Base-by-base conservation (phyloP, 1,284 basidiomycete genomes). In the Gymnopus androsaceus region DNA sequence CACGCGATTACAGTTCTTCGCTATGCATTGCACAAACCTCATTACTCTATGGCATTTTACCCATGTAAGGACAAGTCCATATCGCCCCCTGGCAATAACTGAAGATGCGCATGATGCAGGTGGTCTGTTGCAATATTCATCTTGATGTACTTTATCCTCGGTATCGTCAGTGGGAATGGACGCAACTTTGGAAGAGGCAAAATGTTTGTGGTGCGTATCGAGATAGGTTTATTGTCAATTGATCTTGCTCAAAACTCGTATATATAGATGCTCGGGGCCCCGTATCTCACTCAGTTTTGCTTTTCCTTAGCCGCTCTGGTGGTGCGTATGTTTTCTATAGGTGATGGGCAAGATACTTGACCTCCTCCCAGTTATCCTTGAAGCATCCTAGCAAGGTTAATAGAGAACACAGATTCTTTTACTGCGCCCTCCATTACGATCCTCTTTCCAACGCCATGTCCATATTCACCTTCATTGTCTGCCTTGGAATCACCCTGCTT, bases 21-120 rank as follows among this genome's bases (percentile, higher is more conserved):
- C 59, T 82, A 2, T 82, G 80, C 61, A 68, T 76, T 31, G 70
- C 72, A 4, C 81, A 82, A 63, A 70, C 77, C 1, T 71, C 77
- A 0, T 59, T 79, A 5, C 62, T 80, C 6, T 71, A 71, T 52
- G 76, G 78, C 5, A 72, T 75, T 3, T 72, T 70, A 14, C 77
- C 78, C 1, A 79, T 81, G 79, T 80, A 56, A 57, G 73, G 63
- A 17, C 28, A 48, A n/a, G 15, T 17, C 31, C 58, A 30, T 30
- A 14, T 41, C 17, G 8, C 47, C 4, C 11, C 46, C 15, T 36
- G 17, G 30, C 27, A 38, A 23, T 36, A 27, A 25, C 25, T 47
- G 9, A 55, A 33, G 17, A 40, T 21, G 36, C 55, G 12, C 42
- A 15, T 46, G 30, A 49, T 44, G 34, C 33, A 75, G 74, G 72